Evolutionary conservation across 805 yeast species (phyloP).

Genomic region (Clavispora fructus): DNA sequence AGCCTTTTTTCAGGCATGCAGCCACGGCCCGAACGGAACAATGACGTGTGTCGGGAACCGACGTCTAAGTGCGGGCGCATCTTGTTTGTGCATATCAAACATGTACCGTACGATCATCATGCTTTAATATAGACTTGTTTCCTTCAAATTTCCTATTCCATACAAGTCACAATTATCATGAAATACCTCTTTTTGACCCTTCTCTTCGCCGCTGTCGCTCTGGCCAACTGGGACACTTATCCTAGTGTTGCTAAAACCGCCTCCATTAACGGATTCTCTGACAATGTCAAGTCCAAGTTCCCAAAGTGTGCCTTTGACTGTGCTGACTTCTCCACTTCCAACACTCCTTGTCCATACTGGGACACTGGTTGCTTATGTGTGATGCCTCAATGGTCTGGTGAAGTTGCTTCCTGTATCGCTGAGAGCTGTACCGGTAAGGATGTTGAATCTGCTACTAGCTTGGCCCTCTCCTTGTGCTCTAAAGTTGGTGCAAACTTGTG

Average conservation of each 20-base stretch:
- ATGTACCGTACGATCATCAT: conserved; percentile 1
- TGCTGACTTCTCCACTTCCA: conserved; percentile 30
- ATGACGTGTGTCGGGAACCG: neutral
- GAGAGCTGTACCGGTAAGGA: conserved; percentile 31
- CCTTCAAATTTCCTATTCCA: neutral
- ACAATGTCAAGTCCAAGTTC: conserved; percentile 31
- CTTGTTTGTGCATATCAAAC: neutral
- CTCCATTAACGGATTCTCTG: conserved; percentile 45
- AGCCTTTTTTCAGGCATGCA: neutral
- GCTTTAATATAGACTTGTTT: neutral
- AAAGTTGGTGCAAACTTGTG: conserved; percentile 39
- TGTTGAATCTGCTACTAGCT: conserved; percentile 32
- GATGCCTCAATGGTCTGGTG: conserved; percentile 43
- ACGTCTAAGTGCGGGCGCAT: neutral
- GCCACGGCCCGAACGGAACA: neutral
- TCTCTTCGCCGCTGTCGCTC: conserved; percentile 5
- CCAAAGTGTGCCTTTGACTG: conserved; percentile 42
- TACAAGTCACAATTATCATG: neutral
- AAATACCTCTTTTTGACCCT: neutral
- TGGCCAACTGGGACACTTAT: conserved; percentile 38
- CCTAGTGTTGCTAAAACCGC: conserved; percentile 45
- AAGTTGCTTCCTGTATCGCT: conserved; percentile 41
- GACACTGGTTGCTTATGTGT: conserved; percentile 48
- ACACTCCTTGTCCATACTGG: conserved; percentile 51
- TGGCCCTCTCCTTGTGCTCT: conserved; percentile 39